Base-by-base conservation (phyloP, 2,329 filamentous ascomycete genomes). In the Fusarium annulatum region DNA sequence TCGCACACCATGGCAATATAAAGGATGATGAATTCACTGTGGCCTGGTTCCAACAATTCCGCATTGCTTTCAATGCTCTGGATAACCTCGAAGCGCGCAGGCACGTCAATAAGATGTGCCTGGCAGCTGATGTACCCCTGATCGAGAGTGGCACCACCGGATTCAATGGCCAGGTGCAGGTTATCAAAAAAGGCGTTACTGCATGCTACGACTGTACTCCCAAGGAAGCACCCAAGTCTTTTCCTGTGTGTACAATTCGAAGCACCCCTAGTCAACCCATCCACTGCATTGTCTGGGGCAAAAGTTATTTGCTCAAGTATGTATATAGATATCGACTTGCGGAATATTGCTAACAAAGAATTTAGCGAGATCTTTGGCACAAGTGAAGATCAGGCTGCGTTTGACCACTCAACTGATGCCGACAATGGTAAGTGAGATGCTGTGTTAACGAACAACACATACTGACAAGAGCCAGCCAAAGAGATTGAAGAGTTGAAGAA, bases 231-330 rank as follows among this genome's bases (percentile, higher is more conserved):
- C 96, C 96, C 10, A 98, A 97, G 81, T 93, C 93, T 3, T 98
- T 97, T 79, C 95, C 96, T 4, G 95, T 98, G 46, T 99, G 96
- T 85, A 99, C 96, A 3, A 98, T 99, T 77, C 91, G 96, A 81
- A 98, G 94, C 81, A 99, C 95, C 0, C 96, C 96, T 0, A 97
- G 93, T 74, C 96, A 98, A 78, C 94, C 96, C 2, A 98, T 99
- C 48, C 96, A 99, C 83, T 98, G 96, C 84, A 99, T 99, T 70
- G 96, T 99, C 5, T 99, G 96, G 96, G 96, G 90, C 26, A 99
- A 98, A 84, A 97, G 95, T 81, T 99, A 98, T 81, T 88, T 99
- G 14, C 89, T 99, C 69, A 96, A 94, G 83, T 85, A 77, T 30
- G 87, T 85, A 8, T 28, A 14, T 26, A 26, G 11, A 48, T 9